Evolutionary conservation across 2,329 filamentous ascomycete species (phyloP).

Genomic region (Basipetospora chlamydospora): DNA sequence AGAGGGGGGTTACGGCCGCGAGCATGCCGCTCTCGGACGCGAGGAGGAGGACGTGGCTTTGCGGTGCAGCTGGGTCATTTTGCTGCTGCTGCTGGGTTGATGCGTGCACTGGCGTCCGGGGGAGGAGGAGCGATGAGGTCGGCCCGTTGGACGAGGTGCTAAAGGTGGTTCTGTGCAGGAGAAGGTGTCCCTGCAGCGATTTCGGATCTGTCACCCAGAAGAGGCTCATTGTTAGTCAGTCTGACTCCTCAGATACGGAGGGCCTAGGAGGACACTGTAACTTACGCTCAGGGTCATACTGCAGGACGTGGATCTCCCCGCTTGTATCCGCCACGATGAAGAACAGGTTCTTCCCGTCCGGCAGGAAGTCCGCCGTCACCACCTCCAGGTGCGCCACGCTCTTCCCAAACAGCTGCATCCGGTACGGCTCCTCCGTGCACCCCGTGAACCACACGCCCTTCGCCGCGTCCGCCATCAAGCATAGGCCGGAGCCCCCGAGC

Average conservation of each 20-base stretch:
- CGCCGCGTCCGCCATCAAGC: constrained; percentile 75
- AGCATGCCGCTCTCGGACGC: constrained; percentile 65
- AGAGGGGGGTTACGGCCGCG: constrained; percentile 60
- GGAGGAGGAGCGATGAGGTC: constrained; percentile 58
- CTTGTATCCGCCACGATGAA: constrained; percentile 75
- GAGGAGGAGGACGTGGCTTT: constrained; percentile 43
- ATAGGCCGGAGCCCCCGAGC: constrained; percentile 69
- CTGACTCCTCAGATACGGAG: too few species aligned
- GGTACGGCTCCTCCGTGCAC: constrained; percentile 93
- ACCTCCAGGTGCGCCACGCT: constrained; percentile 65
- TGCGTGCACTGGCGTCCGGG: too few species aligned
- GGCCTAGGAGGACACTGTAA: constrained; percentile 13
- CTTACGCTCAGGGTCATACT: constrained; percentile 90
- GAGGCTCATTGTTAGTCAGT: background rate
- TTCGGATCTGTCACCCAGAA: constrained; percentile 76
- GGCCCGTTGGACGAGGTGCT: constrained; percentile 67
- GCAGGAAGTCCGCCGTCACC: constrained; percentile 72
- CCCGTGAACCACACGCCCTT: constrained; percentile 95
- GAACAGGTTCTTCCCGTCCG: constrained; percentile 68
- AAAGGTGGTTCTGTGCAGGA: constrained; percentile 80
- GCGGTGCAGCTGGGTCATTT: constrained; percentile 15
- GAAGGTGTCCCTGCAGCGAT: constrained; percentile 73
- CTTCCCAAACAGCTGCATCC: constrained; percentile 86
- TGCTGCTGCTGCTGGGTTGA: constrained; percentile 14
- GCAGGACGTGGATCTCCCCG: constrained; percentile 73